Evolutionary conservation across 1,284 basidiomycete genomes (phyloP).

Genomic region (Ceratobasidium sp.): DNA sequence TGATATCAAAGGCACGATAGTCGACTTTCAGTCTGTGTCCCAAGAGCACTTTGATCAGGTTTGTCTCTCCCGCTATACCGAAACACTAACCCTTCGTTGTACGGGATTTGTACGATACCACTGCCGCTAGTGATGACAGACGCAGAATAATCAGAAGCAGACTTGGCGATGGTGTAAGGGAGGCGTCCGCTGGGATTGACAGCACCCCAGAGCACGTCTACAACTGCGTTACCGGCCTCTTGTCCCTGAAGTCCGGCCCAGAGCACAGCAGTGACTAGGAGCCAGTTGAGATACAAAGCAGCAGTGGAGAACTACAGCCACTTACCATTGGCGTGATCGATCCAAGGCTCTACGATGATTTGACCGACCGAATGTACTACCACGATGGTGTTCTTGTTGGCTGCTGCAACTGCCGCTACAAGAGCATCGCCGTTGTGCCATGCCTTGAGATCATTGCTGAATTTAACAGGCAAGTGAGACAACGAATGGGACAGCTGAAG

Average conservation of each 20-base stretch:
- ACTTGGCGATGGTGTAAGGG: slow-evolving; percentile 62
- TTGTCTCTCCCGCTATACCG: neutral
- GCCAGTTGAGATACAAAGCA: neutral
- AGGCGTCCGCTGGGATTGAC: slow-evolving; percentile 67
- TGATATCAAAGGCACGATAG: slow-evolving; percentile 72
- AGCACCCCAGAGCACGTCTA: slow-evolving; percentile 69
- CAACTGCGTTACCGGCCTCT: slow-evolving; percentile 67
- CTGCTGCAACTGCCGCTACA: slow-evolving; percentile 52
- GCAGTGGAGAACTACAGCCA: neutral
- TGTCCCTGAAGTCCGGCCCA: slow-evolving; percentile 55
- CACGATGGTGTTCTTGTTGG: slow-evolving; percentile 60
- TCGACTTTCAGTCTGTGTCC: slow-evolving; percentile 57
- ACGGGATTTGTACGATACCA: slow-evolving; percentile 59
- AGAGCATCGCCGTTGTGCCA: slow-evolving; percentile 53
- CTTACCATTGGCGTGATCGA: slow-evolving; percentile 52
- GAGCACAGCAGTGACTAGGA: slow-evolving; percentile 27
- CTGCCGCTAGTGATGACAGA: slow-evolving; percentile 41
- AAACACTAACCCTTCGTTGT: slow-evolving; percentile 56
- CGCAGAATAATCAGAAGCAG: slow-evolving; percentile 57
- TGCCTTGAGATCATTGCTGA: slow-evolving; percentile 47
- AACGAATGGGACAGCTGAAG: slow-evolving; percentile 43
- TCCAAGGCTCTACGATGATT: slow-evolving; percentile 57
- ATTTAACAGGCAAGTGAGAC: slow-evolving; percentile 51
- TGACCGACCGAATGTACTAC: slow-evolving; percentile 60
- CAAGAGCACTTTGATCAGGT: neutral